Base-by-base conservation (phyloP, 1,139 yeast genomes). In the Tardiomyces blankii region DNA sequence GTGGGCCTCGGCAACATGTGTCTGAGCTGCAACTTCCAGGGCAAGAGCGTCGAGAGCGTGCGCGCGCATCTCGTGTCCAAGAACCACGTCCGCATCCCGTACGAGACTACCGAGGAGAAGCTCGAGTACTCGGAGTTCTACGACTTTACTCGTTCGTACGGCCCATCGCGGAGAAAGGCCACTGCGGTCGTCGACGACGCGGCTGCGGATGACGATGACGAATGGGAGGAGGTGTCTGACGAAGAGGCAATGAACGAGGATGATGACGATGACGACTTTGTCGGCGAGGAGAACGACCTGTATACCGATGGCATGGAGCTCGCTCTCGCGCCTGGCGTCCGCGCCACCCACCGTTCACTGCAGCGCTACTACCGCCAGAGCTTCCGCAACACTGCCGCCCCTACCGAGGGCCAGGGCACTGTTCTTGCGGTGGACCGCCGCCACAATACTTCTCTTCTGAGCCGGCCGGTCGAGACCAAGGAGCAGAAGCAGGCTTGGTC, bases 371-470 rank as follows among this genome's bases (percentile, higher is more conserved):
- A 81, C 69, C 82, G 82, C 62, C 94, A 88, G 70, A 80, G 82
- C 61, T 67, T 86, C 54, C 79, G 81, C 46, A 94, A 95, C 1
- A 89, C 84, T 50, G 68, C 75, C 49, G 76, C 77, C 44, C 71
- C 82, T 40, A 73, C 82, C 30, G 96, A 88, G 62, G 97, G 96
- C 42, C 96, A 87, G 67, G 93, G 95, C 54, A 91, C 97, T 0
- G 82, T 91, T 27, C 74, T 86, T 60, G 95, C 96, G 32, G 96
- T 96, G 2, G 96, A 89, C 61, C 77, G 89, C 2, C 78, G 96
- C 66, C 83, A 79, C 48, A 72, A 53, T 63, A 70, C 33, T 68
- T 75, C 44, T 64, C 70, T 54, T 76, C 54, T 54, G 12, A 43
- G 54, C 13, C 57, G 54, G 42, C 48, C 50, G 23, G 48, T 48